phyloP scores from a whole-genome alignment of 1,284 basidiomycete species.

The Leccinum holopus region DNA sequence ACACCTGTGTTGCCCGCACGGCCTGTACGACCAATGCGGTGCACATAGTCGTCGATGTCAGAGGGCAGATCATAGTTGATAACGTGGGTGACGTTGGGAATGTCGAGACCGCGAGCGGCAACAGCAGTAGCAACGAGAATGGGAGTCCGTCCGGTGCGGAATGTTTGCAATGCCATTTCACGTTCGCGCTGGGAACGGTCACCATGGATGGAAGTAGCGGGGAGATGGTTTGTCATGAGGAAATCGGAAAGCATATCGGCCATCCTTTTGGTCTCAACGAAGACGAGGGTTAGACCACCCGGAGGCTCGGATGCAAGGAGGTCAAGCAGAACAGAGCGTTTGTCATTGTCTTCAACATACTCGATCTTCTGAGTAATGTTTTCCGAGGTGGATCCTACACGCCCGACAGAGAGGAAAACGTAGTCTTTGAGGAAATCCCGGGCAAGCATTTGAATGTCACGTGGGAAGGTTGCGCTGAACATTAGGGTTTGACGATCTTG shows the following conservation, averaged over 20 bases:
- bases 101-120: slow-evolving; percentile 98
- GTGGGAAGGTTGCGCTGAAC: slow-evolving; percentile 99
- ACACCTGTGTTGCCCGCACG: slow-evolving; percentile 99
- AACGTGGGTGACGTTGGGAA: slow-evolving; percentile 99
- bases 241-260: slow-evolving; percentile 98
- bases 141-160: slow-evolving; percentile 92
- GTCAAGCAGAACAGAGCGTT: slow-evolving; percentile 95
- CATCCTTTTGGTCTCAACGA: slow-evolving; percentile 99
- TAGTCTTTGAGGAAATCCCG: slow-evolving; percentile 96
- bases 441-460: slow-evolving; percentile 97
- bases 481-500: slow-evolving; percentile 97
- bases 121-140: slow-evolving; percentile 98
- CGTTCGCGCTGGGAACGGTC: slow-evolving; percentile 98
- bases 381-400: slow-evolving; percentile 98
- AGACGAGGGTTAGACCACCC: slow-evolving; percentile 88
- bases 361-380: slow-evolving; percentile 99
- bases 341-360: slow-evolving; percentile 97
- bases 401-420: slow-evolving; percentile 97
- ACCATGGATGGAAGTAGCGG: slow-evolving; percentile 97
- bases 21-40: slow-evolving; percentile 98
- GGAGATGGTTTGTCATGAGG: slow-evolving; percentile 80
- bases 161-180: slow-evolving; percentile 93
- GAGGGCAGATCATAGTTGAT: slow-evolving; percentile 98
- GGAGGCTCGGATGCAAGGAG: slow-evolving; percentile 80
- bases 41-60: slow-evolving; percentile 98